Evolutionary conservation across 352 stramenopile species (phyloP).

Genomic region (Pythium catenulatum): DNA sequence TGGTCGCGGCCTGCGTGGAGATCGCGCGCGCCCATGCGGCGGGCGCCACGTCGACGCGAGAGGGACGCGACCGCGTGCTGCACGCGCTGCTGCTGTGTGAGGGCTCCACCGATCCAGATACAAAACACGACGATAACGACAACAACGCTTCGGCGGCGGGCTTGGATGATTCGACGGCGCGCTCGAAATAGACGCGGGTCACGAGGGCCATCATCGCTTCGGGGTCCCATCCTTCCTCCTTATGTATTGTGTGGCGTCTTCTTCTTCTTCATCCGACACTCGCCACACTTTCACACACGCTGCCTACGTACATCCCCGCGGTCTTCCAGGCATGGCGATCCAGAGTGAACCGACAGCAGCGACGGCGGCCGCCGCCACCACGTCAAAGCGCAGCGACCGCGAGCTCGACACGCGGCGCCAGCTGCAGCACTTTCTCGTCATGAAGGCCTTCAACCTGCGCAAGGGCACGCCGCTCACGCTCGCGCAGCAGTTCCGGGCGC

Average conservation of each 20-base stretch:
- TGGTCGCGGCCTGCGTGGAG: constrained; percentile 56
- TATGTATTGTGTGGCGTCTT: too few species aligned
- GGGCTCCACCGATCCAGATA: neutral
- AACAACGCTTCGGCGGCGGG: too few species aligned
- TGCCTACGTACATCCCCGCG: too few species aligned
- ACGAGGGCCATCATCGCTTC: too few species aligned
- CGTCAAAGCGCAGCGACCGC: constrained; percentile 9
- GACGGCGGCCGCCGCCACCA: neutral
- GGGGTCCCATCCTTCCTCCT: too few species aligned
- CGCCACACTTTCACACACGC: too few species aligned
- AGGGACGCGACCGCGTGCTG: neutral
- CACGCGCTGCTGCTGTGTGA: constrained; percentile 9
- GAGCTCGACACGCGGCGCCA: constrained; percentile 71
- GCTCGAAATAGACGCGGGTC: constrained; percentile 39
- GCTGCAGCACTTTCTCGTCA: constrained; percentile 87
- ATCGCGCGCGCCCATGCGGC: constrained; percentile 15
- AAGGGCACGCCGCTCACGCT: constrained; percentile 74
- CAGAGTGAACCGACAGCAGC: too few species aligned
- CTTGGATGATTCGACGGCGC: too few species aligned
- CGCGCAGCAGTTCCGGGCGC: constrained; percentile 80
- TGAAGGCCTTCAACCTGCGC: constrained; percentile 91
- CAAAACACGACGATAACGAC: too few species aligned
- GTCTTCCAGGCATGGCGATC: neutral
- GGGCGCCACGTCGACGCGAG: neutral
- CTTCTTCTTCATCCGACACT: too few species aligned